Base-by-base conservation (phyloP, 1,284 basidiomycete species). In the Malassezia yamatoensis region DNA sequence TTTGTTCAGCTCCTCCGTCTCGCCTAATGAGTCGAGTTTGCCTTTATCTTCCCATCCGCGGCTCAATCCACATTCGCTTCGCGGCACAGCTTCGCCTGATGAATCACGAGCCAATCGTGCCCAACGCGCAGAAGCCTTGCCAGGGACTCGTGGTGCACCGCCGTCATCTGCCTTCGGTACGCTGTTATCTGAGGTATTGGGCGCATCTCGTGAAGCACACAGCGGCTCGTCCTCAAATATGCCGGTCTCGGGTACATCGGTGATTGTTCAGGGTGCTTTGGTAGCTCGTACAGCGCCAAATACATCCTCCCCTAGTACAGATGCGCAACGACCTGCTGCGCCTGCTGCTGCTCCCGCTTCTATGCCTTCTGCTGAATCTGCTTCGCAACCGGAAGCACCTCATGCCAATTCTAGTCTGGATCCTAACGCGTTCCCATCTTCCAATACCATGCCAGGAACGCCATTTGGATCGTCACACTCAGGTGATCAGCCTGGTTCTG, bases 261-360 rank as follows among this genome's bases (percentile, higher is more conserved):
- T 72, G 58, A 68, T 72, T 15, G 70, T 72, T 8, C 70, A 72
- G 39, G 70, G 70, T 18, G 70, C 70, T 6, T 62, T 72, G 12
- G 57, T 72, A 9, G 63, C 70, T 11, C 52, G 61, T 13, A 63
- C 61, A 12, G 16, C 55, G 3, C 54, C 54, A n/a, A 46, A 35
- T 20, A 24, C 21, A 20, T 15, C 15, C 15, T 11, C 44, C 4
- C 11, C 16, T 16, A 9, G 39, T 41, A 9, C 39, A 10, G 39
- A 16, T 10, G 16, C 9, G 13, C 39, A 41, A 15, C 9, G n/a
- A 16, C 10, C 9, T n/a, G 13, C 39, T 21, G 5, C 39, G 13
- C 32, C 20, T 5, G 1, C 24, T 20, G 20, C 4, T 39, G 38
- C 3, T 4, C 8, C 38, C 8, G 38, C 38, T 12, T 38, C 36